Evolutionary conservation across 2,329 filamentous ascomycete species (phyloP), one percentile per base, ranked within the genome.

Genomic region (Xylariaceae sp.): DNA sequence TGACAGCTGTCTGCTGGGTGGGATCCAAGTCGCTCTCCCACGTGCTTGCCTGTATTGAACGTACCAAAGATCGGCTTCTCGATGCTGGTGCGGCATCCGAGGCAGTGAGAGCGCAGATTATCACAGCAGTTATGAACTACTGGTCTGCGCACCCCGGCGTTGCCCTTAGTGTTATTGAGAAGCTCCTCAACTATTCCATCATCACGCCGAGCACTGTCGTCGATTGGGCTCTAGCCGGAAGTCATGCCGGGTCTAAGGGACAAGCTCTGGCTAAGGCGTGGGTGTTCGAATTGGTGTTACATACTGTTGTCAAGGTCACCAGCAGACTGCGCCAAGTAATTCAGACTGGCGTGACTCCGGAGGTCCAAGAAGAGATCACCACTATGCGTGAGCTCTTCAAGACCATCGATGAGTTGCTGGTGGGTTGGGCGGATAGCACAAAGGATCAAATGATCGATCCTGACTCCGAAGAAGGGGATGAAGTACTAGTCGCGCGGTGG

Each of bases 11-110:
- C 66, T 94, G 93, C 77, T 94, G 87, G 75, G 87, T 97, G 53
- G 94, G 94, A 50, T 92, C 90, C 64, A 99, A 99, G 75, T 97
- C 93, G 0, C 84, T 99, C 37, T 97, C 92, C 10, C 94, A 99
- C 73, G 91, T 97, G 3, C 84, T 99, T 13, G 95, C 92, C 7
- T 96, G 90, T 73, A 96, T 99, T 65, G 94, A 99, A 74, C 88
- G 94, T 60, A 93, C 89, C 76, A 96, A 96, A 76, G 90, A 93
- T 57, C 87, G 92, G 35, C 85, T 99, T 0, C 79, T 96, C 1
- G 86, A 89, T 59, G 87, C 93, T 44, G 91, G 90, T 0, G 81
- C 87, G 1, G 82, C 85, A 51, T 93, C 89, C 0, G 84, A 91
- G 60, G 82, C 82, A 2, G 92, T 91, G 1, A 86, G 92, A 47